These are phyloP conservation scores for Cryphonectria radicalis DNA, from an alignment of 2,329 filamentous ascomycete species.

Conservation along the genomic window DNA sequence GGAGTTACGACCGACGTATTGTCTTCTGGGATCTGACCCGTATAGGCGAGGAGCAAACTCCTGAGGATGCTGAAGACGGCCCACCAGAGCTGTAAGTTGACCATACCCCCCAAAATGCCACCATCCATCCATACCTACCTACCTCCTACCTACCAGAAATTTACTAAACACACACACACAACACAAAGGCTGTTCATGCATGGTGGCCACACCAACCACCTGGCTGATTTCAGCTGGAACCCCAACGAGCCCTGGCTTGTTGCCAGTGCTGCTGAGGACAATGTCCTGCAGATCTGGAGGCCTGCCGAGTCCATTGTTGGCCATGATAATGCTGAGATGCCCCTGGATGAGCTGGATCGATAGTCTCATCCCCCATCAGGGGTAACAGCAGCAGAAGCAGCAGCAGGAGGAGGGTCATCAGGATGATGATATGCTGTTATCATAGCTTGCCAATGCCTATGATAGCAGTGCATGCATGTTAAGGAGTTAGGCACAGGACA, in stretches of 20 bases:
- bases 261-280: conserved; percentile 94
- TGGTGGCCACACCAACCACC: conserved; percentile 94
- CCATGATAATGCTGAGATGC: conserved; percentile 71
- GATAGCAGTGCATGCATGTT: not conserved
- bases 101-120: not conserved
- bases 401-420: not conserved
- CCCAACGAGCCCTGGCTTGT: conserved; percentile 96
- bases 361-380: conserved; percentile 39
- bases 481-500: not conserved
- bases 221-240: conserved; percentile 98
- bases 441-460: not conserved
- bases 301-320: conserved; percentile 81
- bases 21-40: conserved; percentile 96
- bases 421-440: not conserved
- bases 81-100: conserved; percentile 84
- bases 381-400: not conserved
- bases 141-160: not conserved
- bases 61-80: conserved; percentile 93
- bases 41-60: conserved; percentile 91
- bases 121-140: not conserved
- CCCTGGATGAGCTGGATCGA: conserved; percentile 75
- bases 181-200: conserved; percentile 86
- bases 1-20: conserved; percentile 89
- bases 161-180: conserved; percentile 31
- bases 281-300: conserved; percentile 94